Evolutionary conservation across 805 yeast species (phyloP).

Genomic region (Hagleromyces aurorensis): DNA sequence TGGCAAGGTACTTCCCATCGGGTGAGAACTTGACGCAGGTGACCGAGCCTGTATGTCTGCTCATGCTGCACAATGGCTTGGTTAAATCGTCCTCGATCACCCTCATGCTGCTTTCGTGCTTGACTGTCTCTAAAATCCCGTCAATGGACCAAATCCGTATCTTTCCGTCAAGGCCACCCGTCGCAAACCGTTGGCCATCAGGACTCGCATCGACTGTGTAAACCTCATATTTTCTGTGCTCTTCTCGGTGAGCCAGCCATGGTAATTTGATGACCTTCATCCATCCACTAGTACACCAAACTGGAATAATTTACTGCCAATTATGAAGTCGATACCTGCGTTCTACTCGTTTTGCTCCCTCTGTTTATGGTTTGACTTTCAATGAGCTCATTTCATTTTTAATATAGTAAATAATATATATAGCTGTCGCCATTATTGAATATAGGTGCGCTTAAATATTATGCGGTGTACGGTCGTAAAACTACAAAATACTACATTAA

Average conservation of each 20-base stretch:
- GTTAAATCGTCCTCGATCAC: conserved; percentile 16
- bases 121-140: conserved; percentile 40
- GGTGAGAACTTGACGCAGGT: conserved; percentile 92
- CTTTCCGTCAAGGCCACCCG: conserved; percentile 92
- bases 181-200: conserved; percentile 78
- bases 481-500: too few species aligned
- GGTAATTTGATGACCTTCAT: conserved; percentile 66
- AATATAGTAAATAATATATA: too few species aligned
- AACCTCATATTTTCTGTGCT: conserved; percentile 71
- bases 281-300: conserved; percentile 4
- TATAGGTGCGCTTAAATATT: too few species aligned
- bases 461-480: too few species aligned
- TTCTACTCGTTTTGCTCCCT: too few species aligned
- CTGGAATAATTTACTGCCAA: too few species aligned
- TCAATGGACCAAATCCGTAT: conserved; percentile 80
- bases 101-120: conserved; percentile 4
- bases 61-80: conserved; percentile 79
- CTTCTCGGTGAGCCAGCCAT: conserved; percentile 72
- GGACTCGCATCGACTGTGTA: conserved; percentile 75
- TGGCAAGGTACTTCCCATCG: conserved; percentile 81
- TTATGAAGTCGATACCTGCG: too few species aligned
- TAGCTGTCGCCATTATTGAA: too few species aligned
- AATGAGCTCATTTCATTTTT: too few species aligned
- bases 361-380: too few species aligned
- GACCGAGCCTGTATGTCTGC: conserved; percentile 94